phyloP scores from a whole-genome alignment of 768 basidiomycete genomes.

The Kwoniella shandongensis region DNA sequence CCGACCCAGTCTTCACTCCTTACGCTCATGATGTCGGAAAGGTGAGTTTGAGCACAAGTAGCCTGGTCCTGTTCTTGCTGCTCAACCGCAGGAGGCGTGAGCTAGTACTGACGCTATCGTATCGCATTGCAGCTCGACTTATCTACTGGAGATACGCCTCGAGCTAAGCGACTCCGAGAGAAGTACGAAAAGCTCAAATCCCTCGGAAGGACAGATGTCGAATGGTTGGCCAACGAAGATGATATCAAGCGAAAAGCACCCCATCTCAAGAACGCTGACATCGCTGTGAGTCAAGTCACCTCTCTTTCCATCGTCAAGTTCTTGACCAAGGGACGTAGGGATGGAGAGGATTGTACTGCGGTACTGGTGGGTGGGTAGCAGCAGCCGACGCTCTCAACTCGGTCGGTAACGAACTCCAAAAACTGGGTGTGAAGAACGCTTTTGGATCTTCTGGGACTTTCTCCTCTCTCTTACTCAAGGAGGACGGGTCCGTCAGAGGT shows the following conservation, averaged over 20 bases:
- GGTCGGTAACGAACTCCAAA: constrained; percentile 33
- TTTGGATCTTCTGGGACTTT: constrained; percentile 48
- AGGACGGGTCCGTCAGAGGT: constrained; percentile 37
- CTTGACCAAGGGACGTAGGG: constrained; percentile 11
- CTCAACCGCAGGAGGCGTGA: too few relatives aligned
- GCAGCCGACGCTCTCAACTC: constrained; percentile 47
- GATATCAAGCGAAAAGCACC: constrained; percentile 29
- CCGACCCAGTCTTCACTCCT: constrained; percentile 41
- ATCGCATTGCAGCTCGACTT: constrained; percentile 20
- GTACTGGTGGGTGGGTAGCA: constrained; percentile 48
- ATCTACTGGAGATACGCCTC: constrained; percentile 13
- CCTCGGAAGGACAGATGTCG: constrained; percentile 13
- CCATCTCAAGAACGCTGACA: constrained; percentile 19
- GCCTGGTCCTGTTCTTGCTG: too few relatives aligned
- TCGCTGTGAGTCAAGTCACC: constrained; percentile 17
- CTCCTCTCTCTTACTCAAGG: constrained; percentile 27
- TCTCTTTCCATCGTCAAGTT: too few relatives aligned
- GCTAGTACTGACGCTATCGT: background rate
- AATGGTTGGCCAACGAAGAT: constrained; percentile 36
- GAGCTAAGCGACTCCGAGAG: constrained; percentile 11
- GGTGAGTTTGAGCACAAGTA: constrained; percentile 34
- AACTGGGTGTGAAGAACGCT: constrained; percentile 37
- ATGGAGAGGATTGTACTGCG: constrained; percentile 46
- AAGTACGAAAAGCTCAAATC: constrained; percentile 22
- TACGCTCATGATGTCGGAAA: constrained; percentile 43